Evolutionary conservation across 495 filamentous ascomycete genomes (phyloP).

Genomic region (Neurospora sp.): DNA sequence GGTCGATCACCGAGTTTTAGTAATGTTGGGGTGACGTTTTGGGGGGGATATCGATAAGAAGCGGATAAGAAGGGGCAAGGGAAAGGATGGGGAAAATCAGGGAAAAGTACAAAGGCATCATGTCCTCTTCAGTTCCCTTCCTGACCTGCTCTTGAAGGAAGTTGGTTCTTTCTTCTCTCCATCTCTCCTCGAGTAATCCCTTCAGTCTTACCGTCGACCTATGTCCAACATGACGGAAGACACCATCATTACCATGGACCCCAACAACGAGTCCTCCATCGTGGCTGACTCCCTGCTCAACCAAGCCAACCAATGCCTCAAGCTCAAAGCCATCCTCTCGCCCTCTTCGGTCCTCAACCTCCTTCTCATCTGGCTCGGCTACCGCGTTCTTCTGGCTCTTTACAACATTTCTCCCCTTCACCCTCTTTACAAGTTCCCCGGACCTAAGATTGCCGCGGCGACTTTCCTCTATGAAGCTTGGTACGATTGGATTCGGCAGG

Average conservation of each 20-base stretch:
- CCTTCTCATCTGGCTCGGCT: constrained; percentile 13
- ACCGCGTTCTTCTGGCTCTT: constrained; percentile 10
- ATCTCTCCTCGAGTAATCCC: not conserved
- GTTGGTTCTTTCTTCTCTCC: not conserved
- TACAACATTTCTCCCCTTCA: constrained; percentile 25
- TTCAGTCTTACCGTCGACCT: not conserved
- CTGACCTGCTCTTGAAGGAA: not conserved
- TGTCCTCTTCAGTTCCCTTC: not conserved
- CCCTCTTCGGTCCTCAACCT: constrained; percentile 3
- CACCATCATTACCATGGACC: not conserved
- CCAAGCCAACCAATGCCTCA: not conserved
- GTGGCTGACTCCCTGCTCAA: not conserved
- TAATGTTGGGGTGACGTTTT: not conserved
- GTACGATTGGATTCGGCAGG: constrained; percentile 35
- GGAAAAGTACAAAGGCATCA: not conserved
- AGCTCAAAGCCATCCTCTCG: not conserved
- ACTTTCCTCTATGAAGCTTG: constrained; percentile 42
- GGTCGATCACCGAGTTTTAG: not conserved
- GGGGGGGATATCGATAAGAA: not conserved
- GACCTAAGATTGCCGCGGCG: constrained; percentile 36
- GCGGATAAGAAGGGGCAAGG: not conserved
- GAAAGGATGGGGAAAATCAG: not conserved
- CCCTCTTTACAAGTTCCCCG: constrained; percentile 30
- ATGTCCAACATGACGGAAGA: not conserved
- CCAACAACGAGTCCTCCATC: not conserved